These are phyloP conservation scores for Arthrobotrys musiformis DNA, from an alignment of 2,329 filamentous ascomycete species.

Conservation along the genomic window DNA sequence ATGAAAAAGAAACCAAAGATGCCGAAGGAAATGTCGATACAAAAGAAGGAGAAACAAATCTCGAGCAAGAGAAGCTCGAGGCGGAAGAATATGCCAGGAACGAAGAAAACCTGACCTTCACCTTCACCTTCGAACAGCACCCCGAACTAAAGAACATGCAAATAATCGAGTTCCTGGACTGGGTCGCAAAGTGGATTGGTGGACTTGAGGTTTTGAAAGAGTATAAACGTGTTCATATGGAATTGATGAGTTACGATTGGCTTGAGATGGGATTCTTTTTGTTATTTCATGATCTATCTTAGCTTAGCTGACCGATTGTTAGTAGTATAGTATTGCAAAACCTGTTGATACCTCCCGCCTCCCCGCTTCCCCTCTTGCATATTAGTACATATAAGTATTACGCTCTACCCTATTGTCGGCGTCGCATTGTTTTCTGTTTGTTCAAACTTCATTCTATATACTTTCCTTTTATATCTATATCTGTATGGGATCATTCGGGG, in stretches of 20 bases:
- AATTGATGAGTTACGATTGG: slow-evolving; percentile 41
- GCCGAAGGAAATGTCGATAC: neutral
- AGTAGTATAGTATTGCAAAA: too few relatives aligned
- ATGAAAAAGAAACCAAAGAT: neutral
- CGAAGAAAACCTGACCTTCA: slow-evolving; percentile 33
- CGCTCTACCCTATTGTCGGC: slow-evolving; percentile 7
- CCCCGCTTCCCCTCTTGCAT: neutral
- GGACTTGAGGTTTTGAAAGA: slow-evolving; percentile 31
- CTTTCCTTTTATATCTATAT: too few relatives aligned
- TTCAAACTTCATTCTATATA: too few relatives aligned
- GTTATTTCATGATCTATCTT: slow-evolving; percentile 43
- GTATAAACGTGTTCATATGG: slow-evolving; percentile 40
- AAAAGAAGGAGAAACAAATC: neutral
- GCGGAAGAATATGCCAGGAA: slow-evolving; percentile 18
- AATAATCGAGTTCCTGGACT: slow-evolving; percentile 50
- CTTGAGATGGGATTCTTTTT: slow-evolving; percentile 48
- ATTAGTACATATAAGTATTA: neutral
- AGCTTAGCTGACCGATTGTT: slow-evolving; percentile 22
- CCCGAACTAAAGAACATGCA: slow-evolving; percentile 47
- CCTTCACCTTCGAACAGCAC: slow-evolving; percentile 31
- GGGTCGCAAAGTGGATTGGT: slow-evolving; percentile 44
- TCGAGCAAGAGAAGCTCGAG: neutral
- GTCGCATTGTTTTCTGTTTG: too few relatives aligned
- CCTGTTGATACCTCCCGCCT: slow-evolving; percentile 5
- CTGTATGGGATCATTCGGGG: neutral